Percentiles rank a stretch among this genome's conserved stretches.
Conservation (phyloP, 768 basidiomycete genomes). For the Neoboletus brunneissimus region DNA sequence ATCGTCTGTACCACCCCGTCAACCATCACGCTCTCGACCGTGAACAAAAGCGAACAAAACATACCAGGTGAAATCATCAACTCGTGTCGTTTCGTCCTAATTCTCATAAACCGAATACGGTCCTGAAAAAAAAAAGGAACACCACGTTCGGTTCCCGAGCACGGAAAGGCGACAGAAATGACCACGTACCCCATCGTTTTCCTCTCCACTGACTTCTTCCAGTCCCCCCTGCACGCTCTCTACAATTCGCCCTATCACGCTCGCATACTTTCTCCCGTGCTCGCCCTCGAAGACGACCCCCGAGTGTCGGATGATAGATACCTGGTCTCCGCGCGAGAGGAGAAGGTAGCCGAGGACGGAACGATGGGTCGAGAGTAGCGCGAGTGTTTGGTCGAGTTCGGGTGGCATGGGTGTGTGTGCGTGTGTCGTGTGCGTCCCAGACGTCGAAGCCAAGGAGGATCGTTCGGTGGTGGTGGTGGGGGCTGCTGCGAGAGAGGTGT, state of each 20-base stretch:
- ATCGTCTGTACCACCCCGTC: constrained; percentile 49
- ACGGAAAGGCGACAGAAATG: neutral
- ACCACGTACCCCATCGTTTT: constrained; percentile 53
- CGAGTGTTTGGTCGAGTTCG: constrained; percentile 81
- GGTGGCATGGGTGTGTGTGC: constrained; percentile 47
- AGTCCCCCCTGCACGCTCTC: constrained; percentile 75
- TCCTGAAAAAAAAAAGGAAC: constrained; percentile 47
- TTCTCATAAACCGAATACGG: constrained; percentile 82
- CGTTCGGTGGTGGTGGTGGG: constrained; percentile 4
- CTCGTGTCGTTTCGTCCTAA: constrained; percentile 88
- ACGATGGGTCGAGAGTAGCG: constrained; percentile 73
- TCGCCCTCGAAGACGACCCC: constrained; percentile 87
- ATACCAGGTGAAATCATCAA: constrained; percentile 91
- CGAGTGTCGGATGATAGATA: constrained; percentile 79
- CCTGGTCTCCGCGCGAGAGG: constrained; percentile 66
- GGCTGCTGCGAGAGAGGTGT: constrained; percentile 9
- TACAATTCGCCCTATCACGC: constrained; percentile 70
- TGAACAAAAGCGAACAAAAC: constrained; percentile 23
- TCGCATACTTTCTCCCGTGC: constrained; percentile 72
- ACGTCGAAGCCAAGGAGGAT: constrained; percentile 4
- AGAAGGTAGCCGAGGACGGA: constrained; percentile 87
- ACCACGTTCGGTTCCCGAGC: neutral
- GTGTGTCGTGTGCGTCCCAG: constrained; percentile 16
- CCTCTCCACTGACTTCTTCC: constrained; percentile 69
- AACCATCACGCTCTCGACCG: neutral